Percentiles rank a stretch among this genome's conserved stretches.
Evolutionary conservation across 495 filamentous ascomycete species (phyloP).

Genomic region (Hypoxylon cercidicola): DNA sequence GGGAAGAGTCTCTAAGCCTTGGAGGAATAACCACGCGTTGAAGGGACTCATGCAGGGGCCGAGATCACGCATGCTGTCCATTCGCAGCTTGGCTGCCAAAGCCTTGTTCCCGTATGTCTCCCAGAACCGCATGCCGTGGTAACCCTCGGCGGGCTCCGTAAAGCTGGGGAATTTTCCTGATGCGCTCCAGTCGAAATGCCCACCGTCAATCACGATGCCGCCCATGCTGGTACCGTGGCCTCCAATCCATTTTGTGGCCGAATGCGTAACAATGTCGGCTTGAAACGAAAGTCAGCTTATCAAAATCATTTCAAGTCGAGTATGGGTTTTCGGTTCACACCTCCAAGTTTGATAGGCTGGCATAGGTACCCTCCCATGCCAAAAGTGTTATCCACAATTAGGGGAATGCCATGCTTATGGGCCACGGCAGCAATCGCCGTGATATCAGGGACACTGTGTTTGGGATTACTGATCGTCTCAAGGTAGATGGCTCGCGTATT

Average conservation of each 20-base stretch:
- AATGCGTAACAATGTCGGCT: slow-evolving; percentile 57
- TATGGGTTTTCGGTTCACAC: slow-evolving; percentile 23
- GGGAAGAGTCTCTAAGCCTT: slow-evolving; percentile 52
- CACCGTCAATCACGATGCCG: slow-evolving; percentile 55
- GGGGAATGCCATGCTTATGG: slow-evolving; percentile 54
- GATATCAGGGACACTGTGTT: slow-evolving; percentile 55
- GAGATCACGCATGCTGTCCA: slow-evolving; percentile 56
- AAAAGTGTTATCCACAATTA: slow-evolving; percentile 57
- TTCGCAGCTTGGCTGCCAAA: slow-evolving; percentile 51
- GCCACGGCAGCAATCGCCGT: slow-evolving; percentile 52
- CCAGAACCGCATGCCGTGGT: slow-evolving; percentile 57
- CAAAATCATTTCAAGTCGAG: background rate
- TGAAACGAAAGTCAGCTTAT: slow-evolving; percentile 38
- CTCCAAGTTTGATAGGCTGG: slow-evolving; percentile 51
- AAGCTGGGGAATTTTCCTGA: slow-evolving; percentile 55
- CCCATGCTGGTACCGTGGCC: slow-evolving; percentile 57
- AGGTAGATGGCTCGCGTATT: slow-evolving; percentile 55
- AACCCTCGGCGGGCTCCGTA: slow-evolving; percentile 54
- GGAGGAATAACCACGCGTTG: slow-evolving; percentile 55
- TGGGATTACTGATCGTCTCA: slow-evolving; percentile 57
- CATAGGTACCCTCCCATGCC: slow-evolving; percentile 56
- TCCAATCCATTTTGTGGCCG: slow-evolving; percentile 56
- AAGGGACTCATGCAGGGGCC: slow-evolving; percentile 54
- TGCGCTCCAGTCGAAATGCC: slow-evolving; percentile 55
- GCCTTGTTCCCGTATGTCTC: slow-evolving; percentile 55